Conservation (phyloP, 495 filamentous ascomycete species). For the Lichenothelia convexa region DNA sequence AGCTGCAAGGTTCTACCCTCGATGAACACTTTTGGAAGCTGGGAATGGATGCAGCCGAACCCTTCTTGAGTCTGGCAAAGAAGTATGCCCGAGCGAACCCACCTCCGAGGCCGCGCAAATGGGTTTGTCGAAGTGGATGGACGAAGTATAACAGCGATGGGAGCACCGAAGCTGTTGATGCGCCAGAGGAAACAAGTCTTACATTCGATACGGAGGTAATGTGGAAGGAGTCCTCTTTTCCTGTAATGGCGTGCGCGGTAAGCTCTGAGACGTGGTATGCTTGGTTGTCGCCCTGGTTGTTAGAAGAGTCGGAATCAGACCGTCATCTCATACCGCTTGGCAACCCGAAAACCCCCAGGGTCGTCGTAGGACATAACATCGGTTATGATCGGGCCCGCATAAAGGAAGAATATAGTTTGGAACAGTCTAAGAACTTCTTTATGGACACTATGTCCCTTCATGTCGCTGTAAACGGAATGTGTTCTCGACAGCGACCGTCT, state of each 20-base stretch:
- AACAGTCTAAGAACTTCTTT: conserved; percentile 69
- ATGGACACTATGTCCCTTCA: conserved; percentile 98
- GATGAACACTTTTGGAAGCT: conserved; percentile 94
- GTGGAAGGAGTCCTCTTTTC: conserved; percentile 79
- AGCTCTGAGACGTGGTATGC: conserved; percentile 85
- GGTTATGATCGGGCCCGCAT: conserved; percentile 87
- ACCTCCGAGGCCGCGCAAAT: conserved; percentile 60
- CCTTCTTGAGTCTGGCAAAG: conserved; percentile 63
- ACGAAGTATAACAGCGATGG: conserved; percentile 76
- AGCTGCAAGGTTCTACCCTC: conserved; percentile 57
- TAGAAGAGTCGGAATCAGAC: conserved; percentile 60
- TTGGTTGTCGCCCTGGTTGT: conserved; percentile 90
- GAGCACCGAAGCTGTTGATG: conserved; percentile 46
- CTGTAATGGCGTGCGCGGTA: conserved; percentile 89
- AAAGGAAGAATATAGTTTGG: conserved; percentile 70
- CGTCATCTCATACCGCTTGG: conserved; percentile 76
- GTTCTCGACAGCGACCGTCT: conserved; percentile 81
- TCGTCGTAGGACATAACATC: conserved; percentile 88
- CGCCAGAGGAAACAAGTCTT: conserved; percentile 62
- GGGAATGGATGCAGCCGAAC: conserved; percentile 72
- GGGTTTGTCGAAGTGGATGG: conserved; percentile 74
- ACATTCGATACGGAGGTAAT: conserved; percentile 95
- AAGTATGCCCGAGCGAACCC: conserved; percentile 45
- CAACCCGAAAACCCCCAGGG: conserved; percentile 43
- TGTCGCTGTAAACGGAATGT: conserved; percentile 98